Evolutionary conservation across 306 rosid genomes (phyloP).

Genomic region (Vigna nakashimae): DNA sequence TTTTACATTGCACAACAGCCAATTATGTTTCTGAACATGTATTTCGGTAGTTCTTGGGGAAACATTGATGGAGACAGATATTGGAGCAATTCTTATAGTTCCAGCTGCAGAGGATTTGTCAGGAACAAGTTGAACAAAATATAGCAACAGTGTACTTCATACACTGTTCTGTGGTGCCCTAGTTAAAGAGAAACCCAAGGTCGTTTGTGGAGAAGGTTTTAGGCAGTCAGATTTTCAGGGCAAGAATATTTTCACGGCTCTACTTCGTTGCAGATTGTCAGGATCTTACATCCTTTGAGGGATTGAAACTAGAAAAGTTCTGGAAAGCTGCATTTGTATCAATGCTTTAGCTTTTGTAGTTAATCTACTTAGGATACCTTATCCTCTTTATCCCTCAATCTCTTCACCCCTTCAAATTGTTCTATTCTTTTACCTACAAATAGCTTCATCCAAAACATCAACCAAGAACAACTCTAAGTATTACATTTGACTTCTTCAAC

Average conservation of each 20-base stretch:
- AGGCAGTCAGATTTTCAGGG: neutral
- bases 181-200: neutral
- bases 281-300: neutral
- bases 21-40: neutral
- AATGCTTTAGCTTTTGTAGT: neutral
- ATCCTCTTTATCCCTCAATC: slow-evolving; percentile 7
- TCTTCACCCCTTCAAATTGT: neutral
- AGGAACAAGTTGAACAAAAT: neutral
- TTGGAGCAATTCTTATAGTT: neutral
- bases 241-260: neutral
- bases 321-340: neutral
- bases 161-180: neutral
- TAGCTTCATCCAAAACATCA: slow-evolving; percentile 1
- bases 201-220: neutral
- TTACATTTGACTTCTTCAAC: slow-evolving; percentile 4
- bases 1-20: neutral
- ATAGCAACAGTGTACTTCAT: neutral
- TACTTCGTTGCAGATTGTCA: neutral
- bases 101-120: neutral
- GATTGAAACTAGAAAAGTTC: neutral
- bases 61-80: neutral
- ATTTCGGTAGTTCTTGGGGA: neutral
- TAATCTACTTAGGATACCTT: neutral
- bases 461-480: neutral
- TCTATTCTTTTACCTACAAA: slow-evolving; percentile 15